Percentiles rank a stretch among this genome's conserved stretches.
Evolutionary conservation across 1,284 basidiomycete genomes (phyloP).

Genomic region (Heterobasidion occidentale): DNA sequence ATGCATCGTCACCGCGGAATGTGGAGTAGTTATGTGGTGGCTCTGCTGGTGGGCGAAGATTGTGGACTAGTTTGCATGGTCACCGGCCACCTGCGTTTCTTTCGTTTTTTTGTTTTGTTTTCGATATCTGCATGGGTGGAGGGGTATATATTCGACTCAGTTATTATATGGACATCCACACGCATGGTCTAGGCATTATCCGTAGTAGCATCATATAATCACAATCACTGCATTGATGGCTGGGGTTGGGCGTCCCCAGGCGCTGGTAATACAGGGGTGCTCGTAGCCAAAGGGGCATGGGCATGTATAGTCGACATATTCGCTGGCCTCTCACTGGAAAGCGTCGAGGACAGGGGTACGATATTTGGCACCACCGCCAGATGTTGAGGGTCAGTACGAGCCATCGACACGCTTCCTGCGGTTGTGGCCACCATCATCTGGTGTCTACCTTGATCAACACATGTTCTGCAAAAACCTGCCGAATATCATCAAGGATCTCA

Average conservation of each 20-base stretch:
- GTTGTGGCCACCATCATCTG: background rate
- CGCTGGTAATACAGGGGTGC: background rate
- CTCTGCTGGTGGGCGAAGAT: slow-evolving; percentile 55
- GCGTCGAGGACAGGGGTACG: no score
- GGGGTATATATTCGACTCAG: no score
- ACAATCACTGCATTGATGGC: slow-evolving; percentile 1
- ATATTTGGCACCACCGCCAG: no score
- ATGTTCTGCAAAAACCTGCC: slow-evolving; percentile 34
- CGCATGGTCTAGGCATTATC: slow-evolving; percentile 1
- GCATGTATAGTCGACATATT: background rate
- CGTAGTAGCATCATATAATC: background rate
- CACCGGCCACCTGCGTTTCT: background rate
- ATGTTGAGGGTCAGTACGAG: background rate
- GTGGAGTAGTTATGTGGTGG: slow-evolving; percentile 61
- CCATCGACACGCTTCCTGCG: background rate
- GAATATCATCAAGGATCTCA: background rate
- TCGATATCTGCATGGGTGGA: no score
- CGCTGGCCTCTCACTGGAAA: background rate
- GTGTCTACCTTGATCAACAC: slow-evolving; percentile 25
- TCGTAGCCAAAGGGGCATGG: background rate
- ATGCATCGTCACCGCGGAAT: slow-evolving; percentile 44
- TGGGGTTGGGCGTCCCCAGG: background rate
- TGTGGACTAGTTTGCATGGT: slow-evolving; percentile 24
- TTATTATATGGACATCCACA: background rate
- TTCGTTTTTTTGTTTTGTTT: background rate